phyloP scores from a whole-genome alignment of 2,329 filamentous ascomycete genomes.

The Talaromyces sp. region DNA sequence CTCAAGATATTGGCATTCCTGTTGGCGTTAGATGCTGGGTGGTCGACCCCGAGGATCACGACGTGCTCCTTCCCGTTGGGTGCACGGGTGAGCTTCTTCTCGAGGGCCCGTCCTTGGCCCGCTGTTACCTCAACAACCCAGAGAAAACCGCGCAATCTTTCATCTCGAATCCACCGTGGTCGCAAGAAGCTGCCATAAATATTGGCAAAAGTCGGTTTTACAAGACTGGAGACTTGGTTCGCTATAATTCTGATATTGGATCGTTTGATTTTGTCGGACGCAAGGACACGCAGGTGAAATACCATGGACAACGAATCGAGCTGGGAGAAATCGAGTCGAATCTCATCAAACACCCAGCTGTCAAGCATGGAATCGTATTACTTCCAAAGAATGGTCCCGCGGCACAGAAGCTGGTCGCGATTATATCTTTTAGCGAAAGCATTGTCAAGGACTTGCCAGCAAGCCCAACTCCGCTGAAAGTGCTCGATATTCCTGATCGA shows the following conservation, averaged over 20 bases:
- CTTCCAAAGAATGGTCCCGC: slow-evolving; percentile 33
- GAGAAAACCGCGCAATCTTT: slow-evolving; percentile 37
- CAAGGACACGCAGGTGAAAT: slow-evolving; percentile 41
- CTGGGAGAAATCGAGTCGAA: slow-evolving; percentile 41
- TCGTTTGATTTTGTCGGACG: slow-evolving; percentile 32
- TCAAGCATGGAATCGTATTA: slow-evolving; percentile 37
- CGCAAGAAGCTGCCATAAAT: slow-evolving; percentile 25
- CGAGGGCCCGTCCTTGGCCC: slow-evolving; percentile 41
- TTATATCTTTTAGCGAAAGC: slow-evolving; percentile 7
- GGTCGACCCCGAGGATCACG: slow-evolving; percentile 45
- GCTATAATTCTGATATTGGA: slow-evolving; percentile 37
- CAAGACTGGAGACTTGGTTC: slow-evolving; percentile 33
- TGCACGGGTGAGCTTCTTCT: slow-evolving; percentile 41
- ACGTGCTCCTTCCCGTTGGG: slow-evolving; percentile 45
- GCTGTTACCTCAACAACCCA: slow-evolving; percentile 45
- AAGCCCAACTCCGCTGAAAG: slow-evolving; percentile 1
- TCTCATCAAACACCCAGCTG: slow-evolving; percentile 24
- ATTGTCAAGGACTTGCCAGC: neutral
- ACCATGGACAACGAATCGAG: slow-evolving; percentile 44
- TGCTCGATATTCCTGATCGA: neutral
- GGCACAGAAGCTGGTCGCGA: slow-evolving; percentile 14
- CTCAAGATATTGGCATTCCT: slow-evolving; percentile 36
- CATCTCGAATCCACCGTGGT: slow-evolving; percentile 39
- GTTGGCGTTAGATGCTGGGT: slow-evolving; percentile 45
- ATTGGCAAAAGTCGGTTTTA: slow-evolving; percentile 37